Percentiles rank a stretch among this genome's conserved stretches.
Conservation (phyloP, 345 rosid genomes). For the Salix arbutifolia region DNA sequence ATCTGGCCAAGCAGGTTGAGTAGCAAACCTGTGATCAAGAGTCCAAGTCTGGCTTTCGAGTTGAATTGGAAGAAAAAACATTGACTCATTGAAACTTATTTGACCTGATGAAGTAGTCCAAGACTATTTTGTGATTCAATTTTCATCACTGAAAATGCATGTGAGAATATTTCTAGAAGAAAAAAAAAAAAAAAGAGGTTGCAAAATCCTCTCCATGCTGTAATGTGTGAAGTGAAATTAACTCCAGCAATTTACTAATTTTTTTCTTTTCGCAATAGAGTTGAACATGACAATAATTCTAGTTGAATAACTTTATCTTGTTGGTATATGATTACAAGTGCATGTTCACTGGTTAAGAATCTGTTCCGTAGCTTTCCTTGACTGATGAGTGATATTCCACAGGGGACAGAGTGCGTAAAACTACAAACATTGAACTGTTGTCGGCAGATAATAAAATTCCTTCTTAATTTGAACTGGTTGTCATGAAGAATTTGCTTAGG, state of each 20-base stretch:
- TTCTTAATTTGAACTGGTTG: neutral
- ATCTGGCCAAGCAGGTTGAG: too few relatives aligned
- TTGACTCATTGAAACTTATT: too few relatives aligned
- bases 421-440: neutral
- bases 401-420: conserved; percentile 1
- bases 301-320: neutral
- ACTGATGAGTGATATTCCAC: neutral
- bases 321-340: neutral
- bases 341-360: conserved; percentile 14
- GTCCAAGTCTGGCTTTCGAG: too few relatives aligned
- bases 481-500: neutral
- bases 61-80: too few relatives aligned
- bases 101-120: neutral
- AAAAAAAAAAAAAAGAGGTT: neutral
- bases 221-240: neutral
- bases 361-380: neutral
- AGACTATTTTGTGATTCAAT: neutral
- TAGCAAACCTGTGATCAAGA: too few relatives aligned
- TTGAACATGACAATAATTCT: neutral
- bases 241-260: neutral
- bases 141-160: neutral
- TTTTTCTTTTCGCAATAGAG: neutral
- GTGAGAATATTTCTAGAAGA: neutral
- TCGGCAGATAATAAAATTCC: neutral
- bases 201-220: neutral